Evolutionary conservation across 176 grass and related monocot genomes (phyloP).

Genomic region (Otatea glauca): DNA sequence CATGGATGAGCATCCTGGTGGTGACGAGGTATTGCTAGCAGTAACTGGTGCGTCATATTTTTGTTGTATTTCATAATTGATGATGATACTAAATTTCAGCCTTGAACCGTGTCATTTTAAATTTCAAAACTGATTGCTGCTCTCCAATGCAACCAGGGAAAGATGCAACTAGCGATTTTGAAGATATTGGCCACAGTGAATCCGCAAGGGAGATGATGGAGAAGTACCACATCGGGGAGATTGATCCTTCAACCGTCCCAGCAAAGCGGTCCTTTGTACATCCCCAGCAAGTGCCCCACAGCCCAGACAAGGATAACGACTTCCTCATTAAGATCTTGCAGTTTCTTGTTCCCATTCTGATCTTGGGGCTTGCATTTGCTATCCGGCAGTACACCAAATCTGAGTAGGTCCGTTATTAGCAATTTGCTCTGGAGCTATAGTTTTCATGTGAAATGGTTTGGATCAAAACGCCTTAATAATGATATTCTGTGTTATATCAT

Average conservation of each 20-base stretch:
- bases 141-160: conserved; percentile 59
- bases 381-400: conserved; percentile 62
- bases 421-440: background rate
- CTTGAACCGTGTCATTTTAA: background rate
- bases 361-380: conserved; percentile 69
- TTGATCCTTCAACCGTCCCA: conserved; percentile 74
- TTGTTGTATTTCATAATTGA: conserved; percentile 1
- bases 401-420: conserved; percentile 29
- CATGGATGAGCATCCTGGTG: conserved; percentile 97
- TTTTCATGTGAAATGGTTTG: conserved; percentile 20
- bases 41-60: conserved; percentile 62
- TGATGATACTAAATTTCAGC: background rate
- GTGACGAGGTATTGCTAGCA: conserved; percentile 88
- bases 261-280: conserved; percentile 50
- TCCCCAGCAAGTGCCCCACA: conserved; percentile 48
- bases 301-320: conserved; percentile 46
- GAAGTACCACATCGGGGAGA: conserved; percentile 69
- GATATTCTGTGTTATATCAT: conserved; percentile 4
- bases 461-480: conserved; percentile 33
- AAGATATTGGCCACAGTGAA: conserved; percentile 88
- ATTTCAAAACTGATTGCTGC: conserved; percentile 10
- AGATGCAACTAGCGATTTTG: conserved; percentile 88
- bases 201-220: conserved; percentile 74
- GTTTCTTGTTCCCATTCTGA: conserved; percentile 67
- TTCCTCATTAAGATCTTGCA: conserved; percentile 63